Conservation (phyloP, 331 rosid species). For the Acacia concinna region DNA sequence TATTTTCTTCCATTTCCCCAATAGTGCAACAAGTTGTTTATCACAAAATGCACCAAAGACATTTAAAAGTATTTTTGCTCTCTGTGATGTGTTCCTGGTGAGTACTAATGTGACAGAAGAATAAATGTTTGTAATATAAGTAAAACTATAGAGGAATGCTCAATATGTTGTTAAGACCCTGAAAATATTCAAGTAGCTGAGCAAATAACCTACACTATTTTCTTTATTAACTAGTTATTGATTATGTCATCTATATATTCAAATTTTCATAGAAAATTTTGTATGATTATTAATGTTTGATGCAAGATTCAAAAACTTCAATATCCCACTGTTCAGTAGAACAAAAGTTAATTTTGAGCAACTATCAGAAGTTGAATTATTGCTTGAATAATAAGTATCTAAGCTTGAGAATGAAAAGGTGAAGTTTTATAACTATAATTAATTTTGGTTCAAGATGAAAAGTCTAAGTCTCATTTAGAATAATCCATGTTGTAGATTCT, state of each 20-base stretch:
- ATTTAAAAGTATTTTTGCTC: conserved; percentile 51
- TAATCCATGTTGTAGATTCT: conserved; percentile 49
- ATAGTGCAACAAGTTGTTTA: no score
- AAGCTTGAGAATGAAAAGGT: conserved; percentile 79
- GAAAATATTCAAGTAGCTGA: not conserved
- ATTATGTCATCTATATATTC: not conserved
- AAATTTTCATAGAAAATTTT: not conserved
- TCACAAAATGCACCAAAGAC: no score
- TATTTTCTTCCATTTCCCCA: no score
- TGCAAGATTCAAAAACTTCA: conserved; percentile 65
- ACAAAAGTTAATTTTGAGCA: conserved; percentile 43
- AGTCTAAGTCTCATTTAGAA: conserved; percentile 27
- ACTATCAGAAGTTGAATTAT: conserved; percentile 53
- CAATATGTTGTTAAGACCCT: not conserved
- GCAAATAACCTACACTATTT: not conserved
- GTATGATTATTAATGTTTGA: conserved; percentile 28
- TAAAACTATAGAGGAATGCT: conserved; percentile 1
- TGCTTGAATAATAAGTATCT: conserved; percentile 52
- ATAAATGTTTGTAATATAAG: conserved; percentile 7
- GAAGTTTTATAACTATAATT: no score
- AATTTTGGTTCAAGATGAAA: conserved; percentile 16
- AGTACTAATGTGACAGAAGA: conserved; percentile 40
- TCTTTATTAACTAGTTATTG: not conserved
- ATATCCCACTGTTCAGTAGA: conserved; percentile 42
- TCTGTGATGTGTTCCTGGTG: conserved; percentile 57